Percentiles rank a stretch among this genome's conserved stretches.
phyloP scores from a whole-genome alignment of 352 stramenopile species.

The Elongisporangium anandrum region DNA sequence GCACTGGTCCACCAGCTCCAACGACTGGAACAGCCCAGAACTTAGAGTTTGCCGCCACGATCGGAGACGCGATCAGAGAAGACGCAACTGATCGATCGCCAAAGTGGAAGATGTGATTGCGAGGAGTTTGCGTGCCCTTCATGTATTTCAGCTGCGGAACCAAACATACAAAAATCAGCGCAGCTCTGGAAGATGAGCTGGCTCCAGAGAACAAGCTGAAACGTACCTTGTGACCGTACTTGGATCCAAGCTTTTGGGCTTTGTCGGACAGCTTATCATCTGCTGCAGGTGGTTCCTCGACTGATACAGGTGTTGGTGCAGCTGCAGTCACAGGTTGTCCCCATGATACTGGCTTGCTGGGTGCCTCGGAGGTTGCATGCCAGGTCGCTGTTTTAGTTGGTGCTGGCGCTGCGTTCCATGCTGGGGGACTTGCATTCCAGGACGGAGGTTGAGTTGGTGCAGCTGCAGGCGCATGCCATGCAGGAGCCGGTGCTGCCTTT shows the following conservation, averaged over 20 bases:
- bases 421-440: constrained; percentile 14
- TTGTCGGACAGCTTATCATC: constrained; percentile 54
- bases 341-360: constrained; percentile 4
- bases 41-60: constrained; percentile 48
- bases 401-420: neutral
- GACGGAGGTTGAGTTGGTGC: constrained; percentile 16
- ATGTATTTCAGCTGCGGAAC: constrained; percentile 63
- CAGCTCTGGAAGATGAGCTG: neutral
- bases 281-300: neutral
- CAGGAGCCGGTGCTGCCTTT: constrained; percentile 8
- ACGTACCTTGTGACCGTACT: constrained; percentile 66
- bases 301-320: neutral
- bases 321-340: neutral
- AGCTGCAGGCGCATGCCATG: constrained; percentile 2
- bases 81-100: constrained; percentile 36
- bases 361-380: constrained; percentile 8
- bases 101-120: constrained; percentile 56
- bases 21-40: constrained; percentile 55
- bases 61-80: constrained; percentile 32
- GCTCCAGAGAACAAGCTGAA: neutral
- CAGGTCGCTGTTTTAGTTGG: constrained; percentile 3
- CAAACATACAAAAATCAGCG: neutral
- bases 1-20: constrained; percentile 60
- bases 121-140: constrained; percentile 48
- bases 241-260: constrained; percentile 54